A percentile compares a stretch with the other conserved stretches of the same genome.
These are phyloP conservation scores for Chaetomidium leptoderma DNA, from an alignment of 495 filamentous ascomycete species.

Conservation along the genomic window DNA sequence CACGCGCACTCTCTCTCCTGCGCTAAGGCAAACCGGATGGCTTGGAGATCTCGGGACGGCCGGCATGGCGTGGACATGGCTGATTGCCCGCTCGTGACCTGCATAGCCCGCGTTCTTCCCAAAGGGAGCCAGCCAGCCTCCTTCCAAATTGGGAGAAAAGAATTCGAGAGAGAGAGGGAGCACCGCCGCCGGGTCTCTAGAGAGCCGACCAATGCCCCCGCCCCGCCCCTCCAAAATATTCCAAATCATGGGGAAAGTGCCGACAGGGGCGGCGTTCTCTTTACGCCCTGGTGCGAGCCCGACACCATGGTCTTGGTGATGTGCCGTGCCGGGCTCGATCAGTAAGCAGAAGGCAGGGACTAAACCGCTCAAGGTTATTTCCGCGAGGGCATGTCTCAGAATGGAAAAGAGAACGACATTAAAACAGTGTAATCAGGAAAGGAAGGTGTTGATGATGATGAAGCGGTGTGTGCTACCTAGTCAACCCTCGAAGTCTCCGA, in stretches of 20 bases:
- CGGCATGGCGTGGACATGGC: too few species aligned
- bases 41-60: too few species aligned
- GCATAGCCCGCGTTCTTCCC: too few species aligned
- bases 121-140: too few species aligned
- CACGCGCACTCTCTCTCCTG: too few species aligned
- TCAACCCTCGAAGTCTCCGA: not conserved
- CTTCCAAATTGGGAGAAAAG: too few species aligned
- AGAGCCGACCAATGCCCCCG: too few species aligned
- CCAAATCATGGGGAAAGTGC: not conserved
- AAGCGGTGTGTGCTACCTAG: too few species aligned
- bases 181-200: too few species aligned
- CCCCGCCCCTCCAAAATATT: not conserved
- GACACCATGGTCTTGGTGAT: not conserved
- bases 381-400: not conserved
- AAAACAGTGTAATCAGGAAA: not conserved
- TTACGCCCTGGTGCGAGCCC: not conserved
- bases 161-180: too few species aligned
- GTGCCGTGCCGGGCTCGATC: not conserved
- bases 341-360: not conserved
- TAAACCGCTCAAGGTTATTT: not conserved
- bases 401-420: not conserved
- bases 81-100: too few species aligned
- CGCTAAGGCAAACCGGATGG: too few species aligned
- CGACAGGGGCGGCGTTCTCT: not conserved
- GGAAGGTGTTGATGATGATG: not conserved